Conservation (phyloP, 2,329 filamentous ascomycete genomes). For the Colletotrichum sp. region DNA sequence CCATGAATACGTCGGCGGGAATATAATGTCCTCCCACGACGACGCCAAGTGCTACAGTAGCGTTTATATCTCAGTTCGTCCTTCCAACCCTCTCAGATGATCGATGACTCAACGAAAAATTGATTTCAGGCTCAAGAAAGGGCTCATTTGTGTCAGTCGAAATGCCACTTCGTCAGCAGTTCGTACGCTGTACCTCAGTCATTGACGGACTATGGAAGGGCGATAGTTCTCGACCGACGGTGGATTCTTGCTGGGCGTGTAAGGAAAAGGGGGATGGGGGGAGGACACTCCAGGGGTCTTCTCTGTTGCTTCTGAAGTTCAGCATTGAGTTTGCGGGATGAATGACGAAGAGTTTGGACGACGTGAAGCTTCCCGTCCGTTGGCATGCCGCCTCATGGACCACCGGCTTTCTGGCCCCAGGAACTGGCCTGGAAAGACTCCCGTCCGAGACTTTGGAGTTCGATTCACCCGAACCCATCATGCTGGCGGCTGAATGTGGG, state of each 20-base stretch:
- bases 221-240: neutral
- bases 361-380: neutral
- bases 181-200: neutral
- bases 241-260: neutral
- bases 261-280: neutral
- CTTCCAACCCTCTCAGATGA: neutral
- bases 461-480: neutral
- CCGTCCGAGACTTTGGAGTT: neutral
- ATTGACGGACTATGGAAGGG: neutral
- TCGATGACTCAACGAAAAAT: neutral
- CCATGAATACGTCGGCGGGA: neutral
- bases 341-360: neutral
- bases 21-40: neutral
- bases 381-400: neutral
- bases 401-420: neutral
- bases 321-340: slow-evolving; percentile 2
- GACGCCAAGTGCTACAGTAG: neutral
- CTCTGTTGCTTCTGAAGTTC: neutral
- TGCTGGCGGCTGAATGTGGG: neutral
- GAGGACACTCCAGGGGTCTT: neutral
- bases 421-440: neutral
- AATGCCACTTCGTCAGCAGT: neutral
- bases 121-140: neutral
- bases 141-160: neutral
- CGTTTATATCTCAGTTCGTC: neutral